phyloP scores from a whole-genome alignment of 2,329 filamentous ascomycete species.

The Sarocladium brachiariae region DNA sequence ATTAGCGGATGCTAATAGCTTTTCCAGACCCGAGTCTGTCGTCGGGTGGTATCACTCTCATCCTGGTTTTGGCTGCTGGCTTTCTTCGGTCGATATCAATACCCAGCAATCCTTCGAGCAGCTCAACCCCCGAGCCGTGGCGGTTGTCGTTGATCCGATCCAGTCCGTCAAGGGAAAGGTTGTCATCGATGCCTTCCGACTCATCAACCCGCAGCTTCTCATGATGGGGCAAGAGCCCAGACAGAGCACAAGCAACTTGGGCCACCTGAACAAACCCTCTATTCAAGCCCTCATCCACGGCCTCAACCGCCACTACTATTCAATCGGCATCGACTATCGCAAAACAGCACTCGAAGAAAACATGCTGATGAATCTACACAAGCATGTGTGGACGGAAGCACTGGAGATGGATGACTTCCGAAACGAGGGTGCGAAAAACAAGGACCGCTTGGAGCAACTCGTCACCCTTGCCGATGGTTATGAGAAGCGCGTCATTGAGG shows the following conservation, averaged over 20 bases:
- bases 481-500: slow-evolving; percentile 97
- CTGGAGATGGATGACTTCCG: slow-evolving; percentile 95
- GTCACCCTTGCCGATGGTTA: slow-evolving; percentile 91
- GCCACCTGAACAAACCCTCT: slow-evolving; percentile 98
- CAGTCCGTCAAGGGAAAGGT: slow-evolving; percentile 99
- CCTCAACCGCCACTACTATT: slow-evolving; percentile 98
- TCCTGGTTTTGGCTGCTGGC: slow-evolving; percentile 98
- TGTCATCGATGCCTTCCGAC: slow-evolving; percentile 96
- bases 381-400: slow-evolving; percentile 98
- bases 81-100: slow-evolving; percentile 98
- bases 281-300: slow-evolving; percentile 98
- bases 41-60: slow-evolving; percentile 99
- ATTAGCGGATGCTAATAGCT: slow-evolving; percentile 12
- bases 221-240: slow-evolving; percentile 98
- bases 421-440: slow-evolving; percentile 75
- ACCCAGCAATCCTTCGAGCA: slow-evolving; percentile 99
- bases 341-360: slow-evolving; percentile 98
- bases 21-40: slow-evolving; percentile 78
- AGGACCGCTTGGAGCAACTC: slow-evolving; percentile 79
- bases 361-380: slow-evolving; percentile 99
- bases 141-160: slow-evolving; percentile 96
- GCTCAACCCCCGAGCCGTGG: slow-evolving; percentile 90
- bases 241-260: slow-evolving; percentile 95
- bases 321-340: slow-evolving; percentile 95
- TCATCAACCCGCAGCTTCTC: slow-evolving; percentile 95